A percentile compares a stretch with the other conserved stretches of the same genome.
phyloP scores from a whole-genome alignment of 2,329 filamentous ascomycete genomes.

The Pseudogymnoascus sp. region DNA sequence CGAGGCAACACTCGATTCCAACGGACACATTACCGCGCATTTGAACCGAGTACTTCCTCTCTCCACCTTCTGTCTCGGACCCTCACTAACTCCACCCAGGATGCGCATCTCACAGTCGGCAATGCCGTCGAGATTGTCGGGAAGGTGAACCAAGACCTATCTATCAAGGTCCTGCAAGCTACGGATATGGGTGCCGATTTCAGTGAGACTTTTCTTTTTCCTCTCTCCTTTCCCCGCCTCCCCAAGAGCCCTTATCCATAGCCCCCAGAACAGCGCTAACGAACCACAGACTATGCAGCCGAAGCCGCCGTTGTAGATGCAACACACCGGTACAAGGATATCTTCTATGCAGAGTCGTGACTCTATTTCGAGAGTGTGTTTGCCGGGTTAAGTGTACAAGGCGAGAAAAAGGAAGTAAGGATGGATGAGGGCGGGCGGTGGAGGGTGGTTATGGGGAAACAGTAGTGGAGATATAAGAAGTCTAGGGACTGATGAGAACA shows the following conservation, averaged over 20 bases:
- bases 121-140: conserved; percentile 71
- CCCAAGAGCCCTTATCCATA: background rate
- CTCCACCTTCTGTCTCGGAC: background rate
- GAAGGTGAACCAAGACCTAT: conserved; percentile 66
- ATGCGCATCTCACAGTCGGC: conserved; percentile 59
- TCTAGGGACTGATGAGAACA: background rate
- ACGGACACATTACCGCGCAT: conserved; percentile 64
- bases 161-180: conserved; percentile 60
- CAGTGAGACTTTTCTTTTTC: conserved; percentile 9
- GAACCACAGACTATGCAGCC: conserved; percentile 59
- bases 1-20: conserved; percentile 69
- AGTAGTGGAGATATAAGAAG: background rate
- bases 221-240: conserved; percentile 8
- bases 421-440: conserved; percentile 34
- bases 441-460: conserved; percentile 27
- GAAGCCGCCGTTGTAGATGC: conserved; percentile 75
- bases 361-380: conserved; percentile 16
- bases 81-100: conserved; percentile 37
- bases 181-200: conserved; percentile 52
- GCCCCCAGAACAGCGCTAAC: conserved; percentile 1
- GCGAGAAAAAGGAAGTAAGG: background rate
- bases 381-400: background rate
- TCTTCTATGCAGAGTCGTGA: conserved; percentile 56
- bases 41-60: conserved; percentile 54
- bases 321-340: conserved; percentile 69